phyloP scores from a whole-genome alignment of 305 asterid species.

The Fraxinus ornus region DNA sequence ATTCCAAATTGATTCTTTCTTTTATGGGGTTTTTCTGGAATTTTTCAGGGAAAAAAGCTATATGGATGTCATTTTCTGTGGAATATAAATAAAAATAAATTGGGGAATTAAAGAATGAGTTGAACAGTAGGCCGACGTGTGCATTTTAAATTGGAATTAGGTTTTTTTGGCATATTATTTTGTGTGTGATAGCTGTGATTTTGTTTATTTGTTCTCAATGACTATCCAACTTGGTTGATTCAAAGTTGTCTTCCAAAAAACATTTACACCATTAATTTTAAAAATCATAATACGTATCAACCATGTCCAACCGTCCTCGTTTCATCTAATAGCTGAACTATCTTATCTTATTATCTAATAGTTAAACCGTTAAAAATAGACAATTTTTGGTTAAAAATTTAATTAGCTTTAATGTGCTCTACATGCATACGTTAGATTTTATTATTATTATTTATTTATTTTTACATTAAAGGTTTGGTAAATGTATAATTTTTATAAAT shows the following conservation, averaged over 20 bases:
- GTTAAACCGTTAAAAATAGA: too few species aligned
- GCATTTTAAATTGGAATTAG: slow-evolving; percentile 12
- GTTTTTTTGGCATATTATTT: background rate
- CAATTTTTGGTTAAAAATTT: too few species aligned
- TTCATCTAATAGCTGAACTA: too few species aligned
- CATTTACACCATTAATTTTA: too few species aligned
- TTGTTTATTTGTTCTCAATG: background rate
- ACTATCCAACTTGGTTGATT: background rate
- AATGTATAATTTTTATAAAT: too few species aligned
- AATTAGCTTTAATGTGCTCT: too few species aligned
- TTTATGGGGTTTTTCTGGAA: background rate
- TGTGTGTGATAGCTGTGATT: background rate
- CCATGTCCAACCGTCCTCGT: background rate
- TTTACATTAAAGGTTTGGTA: too few species aligned
- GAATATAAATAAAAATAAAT: slow-evolving; percentile 7
- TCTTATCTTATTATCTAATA: too few species aligned
- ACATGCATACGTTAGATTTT: background rate
- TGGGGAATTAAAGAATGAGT: background rate
- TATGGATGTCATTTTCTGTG: slow-evolving; percentile 22
- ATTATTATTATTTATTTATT: too few species aligned
- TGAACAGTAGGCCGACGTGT: background rate
- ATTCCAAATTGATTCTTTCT: background rate
- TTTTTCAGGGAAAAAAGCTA: slow-evolving; percentile 18
- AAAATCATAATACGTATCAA: background rate
- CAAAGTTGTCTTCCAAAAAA: background rate